Base-by-base conservation (phyloP, 352 stramenopile genomes). In the Globisporangium apiculatum region DNA sequence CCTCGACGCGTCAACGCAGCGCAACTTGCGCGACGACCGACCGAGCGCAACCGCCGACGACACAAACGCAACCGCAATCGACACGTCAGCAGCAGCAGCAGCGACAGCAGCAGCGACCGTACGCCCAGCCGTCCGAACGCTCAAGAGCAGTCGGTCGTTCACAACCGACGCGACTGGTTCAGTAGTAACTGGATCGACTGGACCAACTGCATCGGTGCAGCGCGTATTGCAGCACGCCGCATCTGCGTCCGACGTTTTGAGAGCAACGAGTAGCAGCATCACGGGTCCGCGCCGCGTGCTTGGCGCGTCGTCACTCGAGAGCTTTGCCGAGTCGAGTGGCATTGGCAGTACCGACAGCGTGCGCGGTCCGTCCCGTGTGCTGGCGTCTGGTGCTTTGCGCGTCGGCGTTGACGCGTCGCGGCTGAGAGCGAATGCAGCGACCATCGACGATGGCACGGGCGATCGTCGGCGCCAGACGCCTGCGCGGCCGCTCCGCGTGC, bases 1-100 rank as follows among this genome's bases (percentile, higher is more conserved):
- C 15, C 59, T 94, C 15, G 79, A 91, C 62, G n/a, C 68, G 49
- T 86, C 81, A 7, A 91, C 79, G 0, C 81, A 91, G 58, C 77
- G 72, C 40, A 82, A 82, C 50, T 57, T 84, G 31, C 68, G 66
- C 4, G 75, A 84, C 46, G 75, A 84, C 57, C 60, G 70, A 10
- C 62, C 70, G 6, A 67, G 72, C 48, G 66, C 57, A 14, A 68
- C 51, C 35, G 48, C 41, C 0, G 9, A 15, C 2, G 45, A 64
- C 24, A 11, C 11, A 1, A 40, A 38, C 40, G 52, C 37, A 18
- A 41, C 40, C 9, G 15, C 37, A 7, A 11, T 10, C 11, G 57
- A 62, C 15, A 24, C 15, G 37, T 49, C 61, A 2, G 36, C 31
- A 36, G 24, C 24, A 31, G 24, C 24, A 24, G 18, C 1, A 24